A percentile compares a stretch with the other conserved stretches of the same genome.
Evolutionary conservation across 2,329 filamentous ascomycete species (phyloP).

Genomic region (Penicillium sp.): DNA sequence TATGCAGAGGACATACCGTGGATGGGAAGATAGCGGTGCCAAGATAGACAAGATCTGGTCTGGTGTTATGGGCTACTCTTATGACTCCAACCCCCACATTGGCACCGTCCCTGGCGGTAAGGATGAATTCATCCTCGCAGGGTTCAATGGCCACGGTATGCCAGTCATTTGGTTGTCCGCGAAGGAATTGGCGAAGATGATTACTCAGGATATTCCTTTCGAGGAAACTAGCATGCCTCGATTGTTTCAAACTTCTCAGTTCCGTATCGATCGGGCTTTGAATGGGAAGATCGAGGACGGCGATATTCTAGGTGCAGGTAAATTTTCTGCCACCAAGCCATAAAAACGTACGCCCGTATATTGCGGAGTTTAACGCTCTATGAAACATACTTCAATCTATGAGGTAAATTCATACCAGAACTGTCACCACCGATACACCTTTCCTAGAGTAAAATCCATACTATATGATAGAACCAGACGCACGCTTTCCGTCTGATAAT

Average conservation of each 20-base stretch:
- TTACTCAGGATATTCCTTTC: conserved; percentile 39
- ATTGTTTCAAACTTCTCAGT: conserved; percentile 38
- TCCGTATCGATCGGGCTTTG: conserved; percentile 29
- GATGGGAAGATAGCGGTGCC: conserved; percentile 43
- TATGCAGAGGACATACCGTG: conserved; percentile 43
- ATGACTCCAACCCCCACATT: conserved; percentile 58
- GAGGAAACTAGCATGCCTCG: conserved; percentile 37
- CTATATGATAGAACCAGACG: too few species aligned
- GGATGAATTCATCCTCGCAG: conserved; percentile 62
- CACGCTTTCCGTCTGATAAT: too few species aligned
- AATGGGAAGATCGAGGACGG: conserved; percentile 30
- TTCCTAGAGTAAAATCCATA: too few species aligned
- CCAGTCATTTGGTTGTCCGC: conserved; percentile 65
- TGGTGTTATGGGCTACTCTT: conserved; percentile 58
- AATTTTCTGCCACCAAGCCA: conserved; percentile 19
- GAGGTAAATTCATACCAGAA: too few species aligned
- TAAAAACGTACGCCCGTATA: conserved; percentile 2
- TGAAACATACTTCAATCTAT: too few species aligned
- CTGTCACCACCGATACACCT: too few species aligned
- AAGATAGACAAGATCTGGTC: conserved; percentile 42
- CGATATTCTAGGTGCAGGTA: conserved; percentile 31
- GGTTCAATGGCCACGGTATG: conserved; percentile 73
- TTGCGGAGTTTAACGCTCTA: too few species aligned
- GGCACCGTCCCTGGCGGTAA: conserved; percentile 49
- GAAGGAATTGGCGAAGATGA: conserved; percentile 63